Evolutionary conservation across 768 basidiomycete genomes (phyloP).

Genomic region (Trametes cingulata): DNA sequence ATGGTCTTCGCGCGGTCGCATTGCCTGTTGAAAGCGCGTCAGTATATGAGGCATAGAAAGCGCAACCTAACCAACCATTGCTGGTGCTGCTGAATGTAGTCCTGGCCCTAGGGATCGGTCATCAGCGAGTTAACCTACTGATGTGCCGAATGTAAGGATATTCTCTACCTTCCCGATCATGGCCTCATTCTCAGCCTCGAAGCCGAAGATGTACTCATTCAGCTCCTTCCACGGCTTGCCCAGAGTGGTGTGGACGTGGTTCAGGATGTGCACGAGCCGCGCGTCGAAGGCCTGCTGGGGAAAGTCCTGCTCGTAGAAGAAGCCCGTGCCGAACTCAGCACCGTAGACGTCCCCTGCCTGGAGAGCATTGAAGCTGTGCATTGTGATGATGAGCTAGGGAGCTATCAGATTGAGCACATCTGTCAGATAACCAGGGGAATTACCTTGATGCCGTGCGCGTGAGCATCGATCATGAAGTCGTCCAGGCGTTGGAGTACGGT

Average conservation of each 20-base stretch:
- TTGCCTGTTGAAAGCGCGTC: slow-evolving; percentile 24
- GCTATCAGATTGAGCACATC: too few species aligned
- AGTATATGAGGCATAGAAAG: neutral
- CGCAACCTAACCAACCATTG: slow-evolving; percentile 18
- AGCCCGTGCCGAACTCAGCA: slow-evolving; percentile 32
- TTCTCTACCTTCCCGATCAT: slow-evolving; percentile 32
- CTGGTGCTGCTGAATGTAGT: slow-evolving; percentile 27
- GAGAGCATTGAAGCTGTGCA: slow-evolving; percentile 37
- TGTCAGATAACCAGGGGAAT: neutral
- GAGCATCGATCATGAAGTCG: slow-evolving; percentile 41
- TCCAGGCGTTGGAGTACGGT: slow-evolving; percentile 39
- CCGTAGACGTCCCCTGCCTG: slow-evolving; percentile 38
- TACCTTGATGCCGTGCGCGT: slow-evolving; percentile 36
- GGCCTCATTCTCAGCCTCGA: slow-evolving; percentile 41
- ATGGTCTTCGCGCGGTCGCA: slow-evolving; percentile 33
- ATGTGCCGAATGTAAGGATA: neutral
- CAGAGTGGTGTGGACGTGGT: slow-evolving; percentile 39
- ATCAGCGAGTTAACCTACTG: neutral
- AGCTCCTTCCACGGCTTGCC: slow-evolving; percentile 41
- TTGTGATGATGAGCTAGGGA: slow-evolving; percentile 21
- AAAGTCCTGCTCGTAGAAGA: slow-evolving; percentile 35
- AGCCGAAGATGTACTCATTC: slow-evolving; percentile 39
- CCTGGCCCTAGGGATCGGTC: slow-evolving; percentile 20
- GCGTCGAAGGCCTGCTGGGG: slow-evolving; percentile 37
- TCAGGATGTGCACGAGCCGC: slow-evolving; percentile 40